Conservation (phyloP, 768 basidiomycete species). For the Boletus huronensis region DNA sequence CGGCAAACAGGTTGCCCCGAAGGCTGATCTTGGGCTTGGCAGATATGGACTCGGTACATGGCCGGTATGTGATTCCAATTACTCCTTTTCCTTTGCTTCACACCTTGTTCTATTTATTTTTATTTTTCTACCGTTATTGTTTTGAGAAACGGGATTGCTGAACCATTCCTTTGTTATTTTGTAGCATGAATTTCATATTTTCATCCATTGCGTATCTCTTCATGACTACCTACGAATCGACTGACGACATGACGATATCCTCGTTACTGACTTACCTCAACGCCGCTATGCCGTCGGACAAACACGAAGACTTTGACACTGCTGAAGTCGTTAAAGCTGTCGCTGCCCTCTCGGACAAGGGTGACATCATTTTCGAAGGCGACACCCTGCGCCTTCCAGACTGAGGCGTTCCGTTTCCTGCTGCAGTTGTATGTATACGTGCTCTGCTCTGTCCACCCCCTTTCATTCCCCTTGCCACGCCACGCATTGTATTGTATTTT, state of each 20-base stretch:
- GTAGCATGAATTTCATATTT: constrained; percentile 57
- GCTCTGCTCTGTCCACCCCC: background rate
- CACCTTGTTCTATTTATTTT: background rate
- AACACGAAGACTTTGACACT: constrained; percentile 81
- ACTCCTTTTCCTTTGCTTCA: background rate
- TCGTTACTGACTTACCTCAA: constrained; percentile 69
- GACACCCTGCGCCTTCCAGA: constrained; percentile 37
- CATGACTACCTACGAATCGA: constrained; percentile 58
- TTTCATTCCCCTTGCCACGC: background rate
- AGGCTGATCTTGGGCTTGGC: constrained; percentile 39
- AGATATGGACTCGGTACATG: constrained; percentile 56
- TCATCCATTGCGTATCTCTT: constrained; percentile 63
- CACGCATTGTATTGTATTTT: constrained; percentile 12
- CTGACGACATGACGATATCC: constrained; percentile 69
- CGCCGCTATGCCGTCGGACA: constrained; percentile 71
- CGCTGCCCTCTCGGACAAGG: constrained; percentile 43
- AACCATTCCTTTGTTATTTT: constrained; percentile 7
- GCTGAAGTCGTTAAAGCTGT: constrained; percentile 59
- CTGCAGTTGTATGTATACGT: background rate
- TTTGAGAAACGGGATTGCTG: constrained; percentile 4
- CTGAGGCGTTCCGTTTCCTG: constrained; percentile 2
- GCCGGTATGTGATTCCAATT: constrained; percentile 46
- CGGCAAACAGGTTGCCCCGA: constrained; percentile 23
- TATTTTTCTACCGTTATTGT: constrained; percentile 1
- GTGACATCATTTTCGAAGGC: constrained; percentile 49